phyloP scores from a whole-genome alignment of 2,329 filamentous ascomycete genomes.

The Neofusicoccum parvum region DNA sequence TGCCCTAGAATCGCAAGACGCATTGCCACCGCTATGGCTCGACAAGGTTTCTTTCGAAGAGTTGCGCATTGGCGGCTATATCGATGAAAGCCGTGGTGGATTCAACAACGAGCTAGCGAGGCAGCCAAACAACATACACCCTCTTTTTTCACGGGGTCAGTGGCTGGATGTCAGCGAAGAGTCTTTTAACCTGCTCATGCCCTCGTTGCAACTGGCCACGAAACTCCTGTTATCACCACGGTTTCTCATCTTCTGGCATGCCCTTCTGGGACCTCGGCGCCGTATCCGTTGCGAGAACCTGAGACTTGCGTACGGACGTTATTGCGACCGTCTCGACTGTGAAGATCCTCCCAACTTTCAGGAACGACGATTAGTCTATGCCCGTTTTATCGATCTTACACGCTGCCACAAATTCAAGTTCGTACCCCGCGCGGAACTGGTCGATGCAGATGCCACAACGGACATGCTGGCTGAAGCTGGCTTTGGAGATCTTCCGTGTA shows the following conservation, averaged over 20 bases:
- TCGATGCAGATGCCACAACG: constrained; percentile 16
- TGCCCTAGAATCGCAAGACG: not conserved
- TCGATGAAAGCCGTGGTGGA: not conserved
- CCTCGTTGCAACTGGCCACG: constrained; percentile 8
- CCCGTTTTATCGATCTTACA: not conserved
- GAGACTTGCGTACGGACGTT: not conserved
- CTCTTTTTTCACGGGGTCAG: not conserved
- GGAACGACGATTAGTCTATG: too few relatives aligned
- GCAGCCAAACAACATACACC: not conserved
- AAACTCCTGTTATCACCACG: not conserved
- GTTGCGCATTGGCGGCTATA: constrained; percentile 14
- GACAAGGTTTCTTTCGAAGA: constrained; percentile 8
- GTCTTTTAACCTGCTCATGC: not conserved
- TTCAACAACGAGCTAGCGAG: not conserved
- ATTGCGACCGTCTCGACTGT: constrained; percentile 3
- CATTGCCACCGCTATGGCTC: constrained; percentile 3
- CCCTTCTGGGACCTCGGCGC: not conserved
- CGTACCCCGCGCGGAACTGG: not conserved
- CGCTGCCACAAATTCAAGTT: not conserved
- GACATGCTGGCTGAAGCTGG: not conserved
- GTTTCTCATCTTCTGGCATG: constrained; percentile 11
- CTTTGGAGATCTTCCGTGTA: not conserved
- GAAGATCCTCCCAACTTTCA: too few relatives aligned
- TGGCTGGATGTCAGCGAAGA: not conserved
- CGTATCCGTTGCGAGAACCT: not conserved